Percentiles rank a stretch among this genome's conserved stretches.
These are phyloP conservation scores for Melampsora allii-populina DNA, from an alignment of 1,284 basidiomycete genomes.

Conservation along the genomic window DNA sequence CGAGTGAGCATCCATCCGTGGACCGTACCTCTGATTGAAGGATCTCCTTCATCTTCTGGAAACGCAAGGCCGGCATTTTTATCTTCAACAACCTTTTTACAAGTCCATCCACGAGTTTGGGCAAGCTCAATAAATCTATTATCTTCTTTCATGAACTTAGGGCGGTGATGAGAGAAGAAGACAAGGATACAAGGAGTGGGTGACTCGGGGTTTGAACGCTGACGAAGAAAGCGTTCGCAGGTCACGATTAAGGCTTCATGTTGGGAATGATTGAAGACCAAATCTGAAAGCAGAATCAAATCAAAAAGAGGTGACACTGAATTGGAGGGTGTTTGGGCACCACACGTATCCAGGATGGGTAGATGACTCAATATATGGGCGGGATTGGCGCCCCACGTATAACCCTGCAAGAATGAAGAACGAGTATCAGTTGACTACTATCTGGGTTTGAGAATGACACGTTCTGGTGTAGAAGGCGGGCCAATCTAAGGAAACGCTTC, in stretches of 20 bases:
- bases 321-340: background rate
- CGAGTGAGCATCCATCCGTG: slow-evolving; percentile 38
- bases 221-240: slow-evolving; percentile 8
- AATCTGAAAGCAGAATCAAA: slow-evolving; percentile 26
- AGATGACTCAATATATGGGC: background rate
- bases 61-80: slow-evolving; percentile 28
- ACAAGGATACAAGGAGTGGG: slow-evolving; percentile 19
- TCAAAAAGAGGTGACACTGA: background rate
- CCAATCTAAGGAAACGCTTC: background rate
- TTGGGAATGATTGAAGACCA: slow-evolving; percentile 41
- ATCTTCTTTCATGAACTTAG: slow-evolving; percentile 17
- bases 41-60: slow-evolving; percentile 27
- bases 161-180: slow-evolving; percentile 33
- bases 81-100: slow-evolving; percentile 22
- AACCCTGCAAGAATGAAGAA: no score
- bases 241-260: slow-evolving; percentile 18
- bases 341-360: background rate
- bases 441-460: no score
- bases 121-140: slow-evolving; percentile 19
- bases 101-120: slow-evolving; percentile 12
- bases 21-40: slow-evolving; percentile 22
- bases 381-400: slow-evolving; percentile 29
- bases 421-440: no score
- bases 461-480: no score
- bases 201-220: background rate